phyloP scores from a whole-genome alignment of 805 yeast species.

The Hanseniaspora guilliermondii region DNA sequence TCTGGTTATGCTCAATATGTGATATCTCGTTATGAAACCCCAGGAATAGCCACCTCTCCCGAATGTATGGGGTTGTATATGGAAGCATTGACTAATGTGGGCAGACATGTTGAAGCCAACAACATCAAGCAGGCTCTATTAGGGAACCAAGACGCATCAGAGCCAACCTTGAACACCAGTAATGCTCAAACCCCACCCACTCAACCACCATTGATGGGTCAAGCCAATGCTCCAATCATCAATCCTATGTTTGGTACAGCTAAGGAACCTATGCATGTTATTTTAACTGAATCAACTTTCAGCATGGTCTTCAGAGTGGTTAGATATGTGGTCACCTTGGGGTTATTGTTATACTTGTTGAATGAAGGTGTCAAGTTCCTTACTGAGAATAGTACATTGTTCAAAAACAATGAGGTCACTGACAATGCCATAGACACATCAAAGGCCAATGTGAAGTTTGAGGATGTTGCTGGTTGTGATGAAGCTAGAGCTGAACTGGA shows the following conservation, averaged over 20 bases:
- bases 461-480: conserved; percentile 94
- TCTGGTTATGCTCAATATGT: conserved; percentile 92
- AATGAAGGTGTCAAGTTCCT: conserved; percentile 64
- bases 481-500: conserved; percentile 96
- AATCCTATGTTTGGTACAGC: conserved; percentile 43
- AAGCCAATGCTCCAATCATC: conserved; percentile 23
- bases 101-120: conserved; percentile 68
- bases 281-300: conserved; percentile 73
- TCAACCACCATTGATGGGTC: conserved; percentile 10
- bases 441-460: conserved; percentile 73
- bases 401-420: conserved; percentile 58
- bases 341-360: conserved; percentile 68
- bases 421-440: conserved; percentile 75
- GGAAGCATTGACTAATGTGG: conserved; percentile 68
- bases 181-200: conserved; percentile 12
- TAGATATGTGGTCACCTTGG: conserved; percentile 76
- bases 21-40: conserved; percentile 84
- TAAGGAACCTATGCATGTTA: conserved; percentile 83
- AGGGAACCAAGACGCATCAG: conserved; percentile 18
- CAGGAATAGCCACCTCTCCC: conserved; percentile 74
- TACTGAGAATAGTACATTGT: conserved; percentile 56
- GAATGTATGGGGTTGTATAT: conserved; percentile 70
- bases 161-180: conserved; percentile 24
- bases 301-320: conserved; percentile 75
- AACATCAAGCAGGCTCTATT: conserved; percentile 39